These are phyloP conservation scores for Neodidymelliopsis sp. DNA, from an alignment of 2,329 filamentous ascomycete species.

Conservation along the genomic window DNA sequence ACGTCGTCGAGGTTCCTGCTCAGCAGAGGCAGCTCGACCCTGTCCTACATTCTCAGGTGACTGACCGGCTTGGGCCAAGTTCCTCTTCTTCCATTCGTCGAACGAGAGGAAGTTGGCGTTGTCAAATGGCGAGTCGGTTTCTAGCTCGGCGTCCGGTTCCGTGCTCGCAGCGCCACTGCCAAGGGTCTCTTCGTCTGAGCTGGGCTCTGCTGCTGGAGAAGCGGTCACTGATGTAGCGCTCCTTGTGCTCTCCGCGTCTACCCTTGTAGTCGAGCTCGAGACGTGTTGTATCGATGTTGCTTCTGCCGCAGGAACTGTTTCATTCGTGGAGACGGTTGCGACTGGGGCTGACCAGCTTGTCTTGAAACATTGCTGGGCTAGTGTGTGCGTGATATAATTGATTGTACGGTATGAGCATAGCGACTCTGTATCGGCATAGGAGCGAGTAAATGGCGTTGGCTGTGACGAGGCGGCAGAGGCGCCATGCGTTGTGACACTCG, in stretches of 20 bases:
- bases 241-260: conserved; percentile 15
- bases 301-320: conserved; percentile 18
- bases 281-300: conserved; percentile 20
- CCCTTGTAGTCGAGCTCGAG: conserved; percentile 3
- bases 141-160: conserved; percentile 59
- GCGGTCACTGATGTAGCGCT: conserved; percentile 1
- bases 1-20: conserved; percentile 58
- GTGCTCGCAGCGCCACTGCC: conserved; percentile 22
- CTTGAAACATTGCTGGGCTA: conserved; percentile 78
- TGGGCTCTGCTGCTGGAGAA: conserved; percentile 17
- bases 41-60: conserved; percentile 72
- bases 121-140: conserved; percentile 71
- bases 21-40: conserved; percentile 56
- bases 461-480: conserved; percentile 23
- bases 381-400: conserved; percentile 81
- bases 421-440: conserved; percentile 42
- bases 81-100: conserved; percentile 97
- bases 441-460: conserved; percentile 20
- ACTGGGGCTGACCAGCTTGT: conserved; percentile 60
- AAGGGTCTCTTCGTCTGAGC: conserved; percentile 9
- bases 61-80: conserved; percentile 84
- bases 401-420: conserved; percentile 67
- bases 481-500: conserved; percentile 30
- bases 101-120: conserved; percentile 92
- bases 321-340: conserved; percentile 24